A percentile compares a stretch with the other conserved stretches of the same genome.
Conservation (phyloP, 495 filamentous ascomycete genomes). For the Amniculicola lignicola region DNA sequence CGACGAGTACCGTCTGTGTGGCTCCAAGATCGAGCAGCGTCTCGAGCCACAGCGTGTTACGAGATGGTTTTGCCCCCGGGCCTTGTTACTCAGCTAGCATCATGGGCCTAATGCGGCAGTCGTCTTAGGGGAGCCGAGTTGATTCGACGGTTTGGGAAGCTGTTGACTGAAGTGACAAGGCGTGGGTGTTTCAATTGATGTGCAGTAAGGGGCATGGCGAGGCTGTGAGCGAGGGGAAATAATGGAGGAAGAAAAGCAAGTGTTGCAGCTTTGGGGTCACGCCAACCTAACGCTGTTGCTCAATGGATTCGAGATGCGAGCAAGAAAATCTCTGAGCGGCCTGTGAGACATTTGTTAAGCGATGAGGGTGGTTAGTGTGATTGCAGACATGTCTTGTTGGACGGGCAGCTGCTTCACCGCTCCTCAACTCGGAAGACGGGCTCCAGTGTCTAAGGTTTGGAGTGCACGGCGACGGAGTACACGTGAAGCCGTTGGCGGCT, state of each 20-base stretch:
- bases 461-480: background rate
- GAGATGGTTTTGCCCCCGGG: constrained; percentile 17
- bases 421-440: background rate
- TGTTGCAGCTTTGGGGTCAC: constrained; percentile 1
- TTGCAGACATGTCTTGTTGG: background rate
- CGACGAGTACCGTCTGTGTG: constrained; percentile 1
- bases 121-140: background rate
- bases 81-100: constrained; percentile 4
- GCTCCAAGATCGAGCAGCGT: constrained; percentile 10
- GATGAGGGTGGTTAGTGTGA: background rate
- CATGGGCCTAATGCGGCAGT: constrained; percentile 3
- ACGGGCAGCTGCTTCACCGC: background rate
- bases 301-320: background rate
- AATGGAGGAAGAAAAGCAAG: constrained; percentile 4
- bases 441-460: background rate
- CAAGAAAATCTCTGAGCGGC: background rate
- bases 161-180: constrained; percentile 19
- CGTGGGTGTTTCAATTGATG: constrained; percentile 18
- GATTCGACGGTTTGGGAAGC: constrained; percentile 4
- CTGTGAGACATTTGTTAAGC: background rate
- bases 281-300: background rate
- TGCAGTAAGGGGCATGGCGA: constrained; percentile 2
- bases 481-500: background rate
- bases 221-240: background rate
- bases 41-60: constrained; percentile 15